A percentile compares a stretch with the other conserved stretches of the same genome.
These are phyloP conservation scores for Nothopassalora personata DNA, from an alignment of 2,329 filamentous ascomycete species.

Conservation along the genomic window DNA sequence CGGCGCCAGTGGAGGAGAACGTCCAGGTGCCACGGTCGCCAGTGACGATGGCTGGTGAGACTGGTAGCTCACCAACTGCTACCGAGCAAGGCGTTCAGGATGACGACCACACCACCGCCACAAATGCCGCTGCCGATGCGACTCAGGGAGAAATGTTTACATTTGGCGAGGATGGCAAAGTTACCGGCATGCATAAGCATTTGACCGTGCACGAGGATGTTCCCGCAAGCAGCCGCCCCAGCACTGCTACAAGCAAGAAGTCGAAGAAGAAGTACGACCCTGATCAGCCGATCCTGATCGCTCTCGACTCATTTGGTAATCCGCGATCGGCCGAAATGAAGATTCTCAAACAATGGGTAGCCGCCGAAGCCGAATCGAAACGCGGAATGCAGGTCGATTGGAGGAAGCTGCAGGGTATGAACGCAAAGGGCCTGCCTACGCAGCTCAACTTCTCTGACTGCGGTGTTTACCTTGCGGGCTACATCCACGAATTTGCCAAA, in stretches of 20 bases:
- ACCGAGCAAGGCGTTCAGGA: too few relatives aligned
- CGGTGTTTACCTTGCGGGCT: slow-evolving; percentile 78
- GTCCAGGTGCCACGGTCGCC: not conserved
- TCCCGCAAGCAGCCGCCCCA: not conserved
- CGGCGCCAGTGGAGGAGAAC: not conserved
- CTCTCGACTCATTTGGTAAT: slow-evolving; percentile 76
- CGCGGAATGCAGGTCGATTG: slow-evolving; percentile 44
- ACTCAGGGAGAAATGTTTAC: slow-evolving; percentile 1
- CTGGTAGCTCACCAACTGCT: not conserved
- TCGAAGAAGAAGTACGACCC: slow-evolving; percentile 29
- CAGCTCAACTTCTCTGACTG: slow-evolving; percentile 87
- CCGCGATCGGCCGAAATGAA: slow-evolving; percentile 59
- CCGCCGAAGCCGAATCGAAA: slow-evolving; percentile 65
- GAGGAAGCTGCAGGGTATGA: slow-evolving; percentile 55
- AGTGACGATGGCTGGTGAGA: not conserved
- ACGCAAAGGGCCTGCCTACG: slow-evolving; percentile 66
- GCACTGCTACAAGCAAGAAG: slow-evolving; percentile 9
- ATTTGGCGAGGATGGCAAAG: slow-evolving; percentile 14
- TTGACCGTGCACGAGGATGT: not conserved
- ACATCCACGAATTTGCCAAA: slow-evolving; percentile 74
- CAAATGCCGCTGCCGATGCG: not conserved
- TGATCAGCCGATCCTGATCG: slow-evolving; percentile 64
- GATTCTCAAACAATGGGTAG: slow-evolving; percentile 70
- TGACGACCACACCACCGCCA: not conserved
- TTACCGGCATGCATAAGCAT: not conserved